Evolutionary conservation across 1,139 yeast genomes (phyloP).

Genomic region (Suhomyces guaymorum): DNA sequence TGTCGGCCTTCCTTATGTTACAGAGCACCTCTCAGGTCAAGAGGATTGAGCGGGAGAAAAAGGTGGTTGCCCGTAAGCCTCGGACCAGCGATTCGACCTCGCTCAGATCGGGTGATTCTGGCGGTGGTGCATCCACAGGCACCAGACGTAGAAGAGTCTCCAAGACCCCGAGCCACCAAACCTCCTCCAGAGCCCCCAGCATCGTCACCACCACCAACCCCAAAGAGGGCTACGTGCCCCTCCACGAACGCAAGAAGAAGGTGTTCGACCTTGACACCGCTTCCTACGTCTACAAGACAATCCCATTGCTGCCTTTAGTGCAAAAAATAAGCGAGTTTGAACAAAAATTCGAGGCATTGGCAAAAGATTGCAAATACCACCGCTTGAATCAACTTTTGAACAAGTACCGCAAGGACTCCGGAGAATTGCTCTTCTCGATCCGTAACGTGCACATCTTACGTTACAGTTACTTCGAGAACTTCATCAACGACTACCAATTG

Average conservation of each 20-base stretch:
- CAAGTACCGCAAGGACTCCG: conserved; percentile 16
- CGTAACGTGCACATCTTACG: conserved; percentile 26
- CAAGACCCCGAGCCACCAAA: no score
- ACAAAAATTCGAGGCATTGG: conserved; percentile 13
- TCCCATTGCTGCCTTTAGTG: conserved; percentile 18
- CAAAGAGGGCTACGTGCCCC: conserved; percentile 6
- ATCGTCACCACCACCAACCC: not conserved
- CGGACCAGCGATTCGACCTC: conserved; percentile 7
- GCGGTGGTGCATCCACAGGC: no score
- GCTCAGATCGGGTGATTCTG: conserved; percentile 8
- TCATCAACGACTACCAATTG: conserved; percentile 17
- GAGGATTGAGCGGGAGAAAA: conserved; percentile 12
- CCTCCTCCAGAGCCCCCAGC: not conserved
- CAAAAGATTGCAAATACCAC: conserved; percentile 18
- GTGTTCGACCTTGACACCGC: conserved; percentile 19
- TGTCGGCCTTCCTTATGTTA: conserved; percentile 15
- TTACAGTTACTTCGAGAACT: conserved; percentile 28
- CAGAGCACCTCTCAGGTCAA: conserved; percentile 10
- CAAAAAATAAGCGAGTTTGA: conserved; percentile 21
- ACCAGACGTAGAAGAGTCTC: no score
- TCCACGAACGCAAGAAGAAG: conserved; percentile 16
- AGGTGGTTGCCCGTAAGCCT: conserved; percentile 6
- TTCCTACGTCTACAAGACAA: conserved; percentile 15
- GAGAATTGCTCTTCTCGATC: conserved; percentile 19
- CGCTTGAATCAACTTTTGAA: conserved; percentile 22